These are phyloP conservation scores for Solioccasus polychromus DNA, from an alignment of 768 basidiomycete species.

Conservation along the genomic window DNA sequence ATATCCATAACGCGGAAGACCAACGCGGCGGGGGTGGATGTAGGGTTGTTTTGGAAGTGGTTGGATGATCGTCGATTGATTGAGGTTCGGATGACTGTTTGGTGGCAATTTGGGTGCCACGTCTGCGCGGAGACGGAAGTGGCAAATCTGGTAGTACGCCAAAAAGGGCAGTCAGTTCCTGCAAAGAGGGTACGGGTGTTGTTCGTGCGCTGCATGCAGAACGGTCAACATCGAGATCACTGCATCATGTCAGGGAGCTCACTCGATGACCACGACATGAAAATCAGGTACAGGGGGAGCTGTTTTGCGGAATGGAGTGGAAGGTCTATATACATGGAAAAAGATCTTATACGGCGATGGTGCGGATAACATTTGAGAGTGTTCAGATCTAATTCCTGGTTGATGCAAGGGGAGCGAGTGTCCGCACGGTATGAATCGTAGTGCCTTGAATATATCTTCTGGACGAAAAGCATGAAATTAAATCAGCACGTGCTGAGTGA, in stretches of 20 bases:
- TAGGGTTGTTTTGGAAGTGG: background rate
- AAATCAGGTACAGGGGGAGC: slow-evolving; percentile 81
- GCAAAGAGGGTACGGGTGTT: slow-evolving; percentile 77
- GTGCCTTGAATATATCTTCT: slow-evolving; percentile 67
- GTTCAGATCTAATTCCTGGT: slow-evolving; percentile 6
- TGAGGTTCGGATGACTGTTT: slow-evolving; percentile 3
- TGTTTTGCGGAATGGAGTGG: slow-evolving; percentile 77
- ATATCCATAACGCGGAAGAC: background rate
- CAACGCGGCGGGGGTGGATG: background rate
- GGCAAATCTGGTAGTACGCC: slow-evolving; percentile 59
- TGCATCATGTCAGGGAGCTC: slow-evolving; percentile 22
- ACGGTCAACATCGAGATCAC: slow-evolving; percentile 1
- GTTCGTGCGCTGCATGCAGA: slow-evolving; percentile 62
- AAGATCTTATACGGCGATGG: slow-evolving; percentile 63
- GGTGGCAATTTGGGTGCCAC: slow-evolving; percentile 3
- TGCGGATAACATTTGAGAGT: background rate
- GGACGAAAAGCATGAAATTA: slow-evolving; percentile 1
- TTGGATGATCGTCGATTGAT: background rate
- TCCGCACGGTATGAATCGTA: slow-evolving; percentile 73
- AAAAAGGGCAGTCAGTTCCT: slow-evolving; percentile 75
- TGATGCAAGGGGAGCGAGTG: slow-evolving; percentile 45
- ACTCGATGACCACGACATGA: slow-evolving; percentile 85
- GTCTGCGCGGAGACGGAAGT: slow-evolving; percentile 56
- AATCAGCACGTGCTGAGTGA: background rate
- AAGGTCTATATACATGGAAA: slow-evolving; percentile 90